phyloP scores from a whole-genome alignment of 306 rosid species.

The Medicago arabica region DNA sequence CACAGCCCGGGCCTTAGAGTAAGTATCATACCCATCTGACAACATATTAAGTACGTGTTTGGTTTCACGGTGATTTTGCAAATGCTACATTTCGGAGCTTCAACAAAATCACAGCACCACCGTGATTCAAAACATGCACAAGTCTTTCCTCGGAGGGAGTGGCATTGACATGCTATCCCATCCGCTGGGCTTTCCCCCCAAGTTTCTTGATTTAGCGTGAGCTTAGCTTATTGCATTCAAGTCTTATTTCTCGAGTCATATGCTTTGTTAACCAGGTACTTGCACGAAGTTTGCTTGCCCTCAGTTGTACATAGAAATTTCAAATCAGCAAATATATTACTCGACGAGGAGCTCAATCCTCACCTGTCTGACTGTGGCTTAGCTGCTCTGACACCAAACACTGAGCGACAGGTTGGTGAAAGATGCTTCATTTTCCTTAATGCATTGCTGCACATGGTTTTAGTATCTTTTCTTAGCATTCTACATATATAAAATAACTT shows the following conservation, averaged over 20 bases:
- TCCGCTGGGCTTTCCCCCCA: neutral
- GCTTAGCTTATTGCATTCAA: too few relatives aligned
- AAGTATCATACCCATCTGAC: constrained; percentile 48
- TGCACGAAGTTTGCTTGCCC: constrained; percentile 99
- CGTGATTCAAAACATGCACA: constrained; percentile 1
- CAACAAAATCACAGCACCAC: too few relatives aligned
- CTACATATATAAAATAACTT: constrained; percentile 18
- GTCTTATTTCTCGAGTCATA: too few relatives aligned
- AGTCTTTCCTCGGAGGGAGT: constrained; percentile 4
- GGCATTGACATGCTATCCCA: constrained; percentile 17
- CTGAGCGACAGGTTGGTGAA: constrained; percentile 74
- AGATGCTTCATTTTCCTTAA: constrained; percentile 23
- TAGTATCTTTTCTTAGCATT: neutral
- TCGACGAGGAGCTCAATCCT: constrained; percentile 93
- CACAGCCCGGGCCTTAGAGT: constrained; percentile 98
- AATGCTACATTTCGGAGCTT: too few relatives aligned
- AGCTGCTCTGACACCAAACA: constrained; percentile 88
- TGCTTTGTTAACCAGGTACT: constrained; percentile 69
- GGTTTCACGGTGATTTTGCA: too few relatives aligned
- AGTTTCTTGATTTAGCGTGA: constrained; percentile 18
- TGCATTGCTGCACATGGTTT: constrained; percentile 20
- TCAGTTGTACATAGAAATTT: constrained; percentile 96
- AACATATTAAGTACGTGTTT: neutral
- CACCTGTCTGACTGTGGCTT: constrained; percentile 89
- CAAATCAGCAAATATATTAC: constrained; percentile 95